Conservation (phyloP, 257 asterid species). For the Fraxinus excelsior region DNA sequence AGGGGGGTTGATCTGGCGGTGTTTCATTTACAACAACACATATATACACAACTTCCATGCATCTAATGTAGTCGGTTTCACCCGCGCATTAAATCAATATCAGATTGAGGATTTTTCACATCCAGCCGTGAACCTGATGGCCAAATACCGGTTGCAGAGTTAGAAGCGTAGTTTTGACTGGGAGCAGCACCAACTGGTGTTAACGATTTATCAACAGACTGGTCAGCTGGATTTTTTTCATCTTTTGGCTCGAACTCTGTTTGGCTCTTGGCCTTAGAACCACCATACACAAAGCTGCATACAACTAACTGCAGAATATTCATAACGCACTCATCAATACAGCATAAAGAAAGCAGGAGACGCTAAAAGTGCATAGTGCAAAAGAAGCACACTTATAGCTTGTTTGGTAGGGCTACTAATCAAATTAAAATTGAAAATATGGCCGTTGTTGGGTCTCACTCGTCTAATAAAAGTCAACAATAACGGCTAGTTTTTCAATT, state of each 20-base stretch:
- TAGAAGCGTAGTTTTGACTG: constrained; percentile 43
- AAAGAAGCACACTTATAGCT: not conserved
- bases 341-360: not conserved
- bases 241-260: constrained; percentile 43
- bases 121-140: constrained; percentile 55
- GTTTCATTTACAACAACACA: constrained; percentile 67
- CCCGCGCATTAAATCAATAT: constrained; percentile 81
- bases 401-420: too few species aligned
- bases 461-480: too few species aligned
- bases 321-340: not conserved
- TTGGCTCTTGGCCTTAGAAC: constrained; percentile 57
- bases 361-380: not conserved
- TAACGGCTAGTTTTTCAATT: too few species aligned
- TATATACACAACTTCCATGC: constrained; percentile 50
- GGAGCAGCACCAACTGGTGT: constrained; percentile 38
- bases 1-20: constrained; percentile 28
- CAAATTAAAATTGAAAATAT: too few species aligned
- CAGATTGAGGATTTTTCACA: constrained; percentile 57
- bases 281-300: constrained; percentile 81
- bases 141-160: constrained; percentile 55
- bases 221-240: constrained; percentile 25
- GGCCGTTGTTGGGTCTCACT: too few species aligned
- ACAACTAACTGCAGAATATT: constrained; percentile 58
- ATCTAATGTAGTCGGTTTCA: constrained; percentile 45
- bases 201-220: constrained; percentile 44